Conservation (phyloP, 805 yeast genomes). For the Ogataea methylovora region DNA sequence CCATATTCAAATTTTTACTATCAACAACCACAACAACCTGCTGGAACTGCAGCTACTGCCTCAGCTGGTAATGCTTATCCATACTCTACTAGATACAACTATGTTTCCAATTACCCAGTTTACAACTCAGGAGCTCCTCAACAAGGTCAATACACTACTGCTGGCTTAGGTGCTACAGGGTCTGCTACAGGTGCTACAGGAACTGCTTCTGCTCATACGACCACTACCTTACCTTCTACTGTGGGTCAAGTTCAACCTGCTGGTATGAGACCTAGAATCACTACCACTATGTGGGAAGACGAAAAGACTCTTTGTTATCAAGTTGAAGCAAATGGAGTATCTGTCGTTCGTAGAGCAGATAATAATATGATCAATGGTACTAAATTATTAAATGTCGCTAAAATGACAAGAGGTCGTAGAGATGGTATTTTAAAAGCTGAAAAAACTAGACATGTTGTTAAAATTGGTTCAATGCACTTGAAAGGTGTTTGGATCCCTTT, state of each 20-base stretch:
- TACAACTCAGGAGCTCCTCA: background rate
- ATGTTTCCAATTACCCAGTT: background rate
- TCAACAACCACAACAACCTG: conserved; percentile 1
- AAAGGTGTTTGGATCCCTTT: conserved; percentile 76
- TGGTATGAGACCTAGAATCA: conserved; percentile 46
- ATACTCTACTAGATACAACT: conserved; percentile 1
- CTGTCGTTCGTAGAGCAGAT: conserved; percentile 63
- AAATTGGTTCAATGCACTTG: conserved; percentile 68
- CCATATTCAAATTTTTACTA: conserved; percentile 1
- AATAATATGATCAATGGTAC: conserved; percentile 71
- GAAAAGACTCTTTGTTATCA: conserved; percentile 66
- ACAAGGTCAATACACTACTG: background rate
- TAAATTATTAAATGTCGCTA: conserved; percentile 59
- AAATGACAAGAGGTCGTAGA: conserved; percentile 66
- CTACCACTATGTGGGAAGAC: conserved; percentile 74
- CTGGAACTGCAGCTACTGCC: background rate
- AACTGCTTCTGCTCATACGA: background rate
- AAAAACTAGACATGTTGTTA: conserved; percentile 61
- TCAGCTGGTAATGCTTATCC: background rate
- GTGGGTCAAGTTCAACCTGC: conserved; percentile 24
- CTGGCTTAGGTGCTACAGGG: background rate
- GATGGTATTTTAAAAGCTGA: conserved; percentile 65
- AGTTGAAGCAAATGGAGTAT: conserved; percentile 61
- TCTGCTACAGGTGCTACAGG: conserved; percentile 1
- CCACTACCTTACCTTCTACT: conserved; percentile 3